Evolutionary conservation across 2,329 filamentous ascomycete species (phyloP).

Genomic region (Eutypella sp.): DNA sequence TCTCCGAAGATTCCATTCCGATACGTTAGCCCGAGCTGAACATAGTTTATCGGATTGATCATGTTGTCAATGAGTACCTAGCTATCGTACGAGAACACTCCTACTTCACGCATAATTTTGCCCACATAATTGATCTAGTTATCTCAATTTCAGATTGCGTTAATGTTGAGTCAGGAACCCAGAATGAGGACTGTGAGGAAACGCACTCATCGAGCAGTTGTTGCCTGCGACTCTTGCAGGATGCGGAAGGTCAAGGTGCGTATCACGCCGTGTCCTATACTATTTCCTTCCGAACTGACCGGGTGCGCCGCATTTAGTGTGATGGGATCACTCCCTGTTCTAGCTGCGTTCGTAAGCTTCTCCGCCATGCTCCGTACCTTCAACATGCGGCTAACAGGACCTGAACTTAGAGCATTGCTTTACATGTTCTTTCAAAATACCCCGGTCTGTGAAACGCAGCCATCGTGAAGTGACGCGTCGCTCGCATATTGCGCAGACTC

Average conservation of each 20-base stretch:
- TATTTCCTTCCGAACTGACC: neutral
- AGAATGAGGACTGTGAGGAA: neutral
- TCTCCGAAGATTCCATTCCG: neutral
- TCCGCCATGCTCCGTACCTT: neutral
- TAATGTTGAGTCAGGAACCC: neutral
- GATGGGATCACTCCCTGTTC: neutral
- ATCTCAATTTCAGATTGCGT: neutral
- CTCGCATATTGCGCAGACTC: neutral
- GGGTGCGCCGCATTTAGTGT: neutral
- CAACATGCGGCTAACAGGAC: neutral
- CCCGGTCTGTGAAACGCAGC: neutral
- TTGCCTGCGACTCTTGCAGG: neutral
- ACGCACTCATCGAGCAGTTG: neutral
- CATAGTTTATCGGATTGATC: neutral
- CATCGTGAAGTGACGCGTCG: neutral
- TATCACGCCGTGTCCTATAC: neutral
- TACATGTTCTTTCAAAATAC: neutral
- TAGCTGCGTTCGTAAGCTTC: neutral
- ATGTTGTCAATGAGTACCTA: neutral
- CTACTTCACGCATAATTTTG: neutral
- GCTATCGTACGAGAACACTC: neutral
- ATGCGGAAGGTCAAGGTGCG: neutral
- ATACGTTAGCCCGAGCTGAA: neutral
- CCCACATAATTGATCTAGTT: neutral
- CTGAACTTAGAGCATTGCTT: neutral